phyloP scores from a whole-genome alignment of 306 rosid genomes.

The Glycine soja region DNA sequence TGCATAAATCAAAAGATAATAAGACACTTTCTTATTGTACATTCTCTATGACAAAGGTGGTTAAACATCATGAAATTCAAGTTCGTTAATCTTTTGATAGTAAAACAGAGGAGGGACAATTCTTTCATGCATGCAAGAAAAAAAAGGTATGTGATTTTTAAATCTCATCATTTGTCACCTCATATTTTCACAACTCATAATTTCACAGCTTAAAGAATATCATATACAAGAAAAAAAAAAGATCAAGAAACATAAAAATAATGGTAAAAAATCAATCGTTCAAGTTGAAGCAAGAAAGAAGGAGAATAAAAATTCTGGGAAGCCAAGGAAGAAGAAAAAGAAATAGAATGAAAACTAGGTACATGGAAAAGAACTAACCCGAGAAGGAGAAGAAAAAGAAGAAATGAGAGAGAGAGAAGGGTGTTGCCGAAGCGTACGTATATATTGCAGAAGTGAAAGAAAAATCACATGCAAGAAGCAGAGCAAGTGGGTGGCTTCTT shows the following conservation, averaged over 20 bases:
- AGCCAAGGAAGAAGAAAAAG: neutral
- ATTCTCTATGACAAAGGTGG: neutral
- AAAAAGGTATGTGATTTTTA: neutral
- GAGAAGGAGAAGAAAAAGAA: neutral
- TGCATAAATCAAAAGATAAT: neutral
- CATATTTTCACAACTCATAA: too few relatives aligned
- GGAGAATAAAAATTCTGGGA: neutral
- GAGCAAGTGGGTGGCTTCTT: neutral
- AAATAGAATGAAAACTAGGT: neutral
- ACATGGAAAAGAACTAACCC: neutral
- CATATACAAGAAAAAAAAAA: neutral
- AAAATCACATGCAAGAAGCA: neutral
- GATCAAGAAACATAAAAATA: neutral
- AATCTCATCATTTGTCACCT: neutral
- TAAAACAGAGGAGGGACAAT: too few relatives aligned
- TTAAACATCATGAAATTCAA: neutral
- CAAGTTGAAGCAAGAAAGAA: neutral
- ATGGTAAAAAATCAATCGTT: slow-evolving; percentile 4
- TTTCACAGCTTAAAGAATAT: neutral
- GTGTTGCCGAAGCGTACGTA: neutral
- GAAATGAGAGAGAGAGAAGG: neutral
- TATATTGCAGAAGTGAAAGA: neutral
- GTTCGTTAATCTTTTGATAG: neutral
- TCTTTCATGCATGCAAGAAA: neutral
- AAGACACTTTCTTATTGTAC: neutral